Conservation (phyloP, 805 yeast species). For the Kazachstania africana region DNA sequence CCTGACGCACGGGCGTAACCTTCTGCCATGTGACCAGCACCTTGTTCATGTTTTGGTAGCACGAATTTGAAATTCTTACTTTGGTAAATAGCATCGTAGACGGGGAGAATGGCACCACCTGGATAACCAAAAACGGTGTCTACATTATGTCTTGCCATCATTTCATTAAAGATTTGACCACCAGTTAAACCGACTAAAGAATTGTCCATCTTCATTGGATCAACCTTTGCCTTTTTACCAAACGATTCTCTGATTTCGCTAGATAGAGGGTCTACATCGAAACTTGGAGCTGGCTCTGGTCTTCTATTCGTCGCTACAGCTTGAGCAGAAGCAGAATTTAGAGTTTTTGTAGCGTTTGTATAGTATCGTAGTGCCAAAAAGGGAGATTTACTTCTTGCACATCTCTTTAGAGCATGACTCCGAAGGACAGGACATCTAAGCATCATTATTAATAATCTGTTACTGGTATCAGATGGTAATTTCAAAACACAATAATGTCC, state of each 20-base stretch:
- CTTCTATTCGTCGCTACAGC: conserved; percentile 8
- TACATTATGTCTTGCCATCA: conserved; percentile 94
- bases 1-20: conserved; percentile 95
- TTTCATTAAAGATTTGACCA: conserved; percentile 96
- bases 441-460: too few species aligned
- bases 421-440: too few species aligned
- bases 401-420: too few species aligned
- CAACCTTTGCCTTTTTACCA: neutral
- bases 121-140: conserved; percentile 97
- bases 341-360: conserved; percentile 26
- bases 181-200: conserved; percentile 95
- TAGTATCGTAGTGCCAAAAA: conserved; percentile 5
- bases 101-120: conserved; percentile 98
- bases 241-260: neutral
- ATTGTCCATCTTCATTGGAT: conserved; percentile 43
- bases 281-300: conserved; percentile 29
- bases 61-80: conserved; percentile 82
- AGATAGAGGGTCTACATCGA: conserved; percentile 15
- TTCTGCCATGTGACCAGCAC: conserved; percentile 99
- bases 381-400: too few species aligned
- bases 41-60: conserved; percentile 95
- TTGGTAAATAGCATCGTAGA: conserved; percentile 91
- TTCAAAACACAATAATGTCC: too few species aligned
- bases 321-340: conserved; percentile 6
- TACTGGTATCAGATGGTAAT: too few species aligned